Base-by-base conservation (phyloP, 2,329 filamentous ascomycete genomes). In the Aspergillus sojae region DNA sequence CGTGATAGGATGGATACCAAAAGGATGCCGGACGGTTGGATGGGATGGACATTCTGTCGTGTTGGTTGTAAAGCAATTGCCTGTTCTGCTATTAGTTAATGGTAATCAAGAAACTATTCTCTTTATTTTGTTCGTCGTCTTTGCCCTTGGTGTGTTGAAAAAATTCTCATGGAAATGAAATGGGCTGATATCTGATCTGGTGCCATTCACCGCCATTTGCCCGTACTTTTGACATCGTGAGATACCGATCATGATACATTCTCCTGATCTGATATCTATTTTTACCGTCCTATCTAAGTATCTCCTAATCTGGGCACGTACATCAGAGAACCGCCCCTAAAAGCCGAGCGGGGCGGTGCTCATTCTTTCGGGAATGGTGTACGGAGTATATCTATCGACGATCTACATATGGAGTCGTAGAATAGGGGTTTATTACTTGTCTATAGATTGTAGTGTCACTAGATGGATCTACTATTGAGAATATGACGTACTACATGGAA, bases 201-300 rank as follows among this genome's bases (percentile, higher is more conserved):
- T 50, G 23, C 23, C 16, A 52, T 52, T 52, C 28, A 52, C 48
- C 48, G 48, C 48, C 58, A 2, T 70, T 68, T 50, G 58, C 66
- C 26, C 67, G 68, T 45, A 70, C 69, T 16, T 72, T 66, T 61
- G 70, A 72, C 30, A 28, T 64, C 67, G 63, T n/a, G 67, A 67
- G 16, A 71, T 67, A 10, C 58, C 66, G 19, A 63, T 41, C 16
- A 41, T 41, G 39, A 41, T 1, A 41, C 61, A 14, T 68, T 70
- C 52, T 62, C 21, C 43, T 11, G 12, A 46, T 46, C 43, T 46
- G 43, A 46, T 46, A 46, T 46, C 43, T 46, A 46, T 23, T 46
- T 46, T 46, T 46, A 46, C 10, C 11, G n/a, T 23, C 43, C 14
- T 10, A 11, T 12, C 43, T 23, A 12, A 4, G 36, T 9, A 1